These are phyloP conservation scores for Penicillium canescens DNA, from an alignment of 495 filamentous ascomycete genomes.

Conservation along the genomic window DNA sequence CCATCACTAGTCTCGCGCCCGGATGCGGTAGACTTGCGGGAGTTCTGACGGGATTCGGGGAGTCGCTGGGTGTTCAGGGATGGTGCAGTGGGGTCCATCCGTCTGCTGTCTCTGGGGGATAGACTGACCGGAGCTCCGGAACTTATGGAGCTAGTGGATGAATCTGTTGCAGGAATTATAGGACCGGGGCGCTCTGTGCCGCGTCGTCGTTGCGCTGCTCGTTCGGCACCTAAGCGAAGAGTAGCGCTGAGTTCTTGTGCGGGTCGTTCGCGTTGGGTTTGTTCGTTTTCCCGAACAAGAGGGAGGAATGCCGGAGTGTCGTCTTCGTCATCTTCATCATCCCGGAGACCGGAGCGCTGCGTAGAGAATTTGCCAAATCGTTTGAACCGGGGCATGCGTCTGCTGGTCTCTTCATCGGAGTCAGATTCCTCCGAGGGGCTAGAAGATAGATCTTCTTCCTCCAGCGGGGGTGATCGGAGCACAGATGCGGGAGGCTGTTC, in stretches of 20 bases:
- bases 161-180: conserved; percentile 55
- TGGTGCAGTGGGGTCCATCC: conserved; percentile 18
- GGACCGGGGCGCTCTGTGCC: conserved; percentile 24
- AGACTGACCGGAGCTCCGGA: conserved; percentile 31
- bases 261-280: conserved; percentile 22
- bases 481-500: conserved; percentile 29
- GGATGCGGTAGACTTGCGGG: conserved; percentile 48
- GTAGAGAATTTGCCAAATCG: conserved; percentile 43
- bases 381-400: conserved; percentile 28
- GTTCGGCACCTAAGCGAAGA: conserved; percentile 49
- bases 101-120: conserved; percentile 19
- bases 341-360: conserved; percentile 33
- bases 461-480: conserved; percentile 35
- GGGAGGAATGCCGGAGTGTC: conserved; percentile 75
- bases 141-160: conserved; percentile 61
- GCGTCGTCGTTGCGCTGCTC: conserved; percentile 39
- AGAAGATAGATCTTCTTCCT: conserved; percentile 36
- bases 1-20: conserved; percentile 75
- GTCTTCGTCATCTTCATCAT: conserved; percentile 50
- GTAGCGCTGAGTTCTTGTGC: conserved; percentile 63
- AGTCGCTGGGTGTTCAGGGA: conserved; percentile 55
- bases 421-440: conserved; percentile 52
- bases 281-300: conserved; percentile 40
- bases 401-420: conserved; percentile 50
- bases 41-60: conserved; percentile 58